phyloP scores from a whole-genome alignment of 2,329 filamentous ascomycete genomes.

The Cladosporium sp. region DNA sequence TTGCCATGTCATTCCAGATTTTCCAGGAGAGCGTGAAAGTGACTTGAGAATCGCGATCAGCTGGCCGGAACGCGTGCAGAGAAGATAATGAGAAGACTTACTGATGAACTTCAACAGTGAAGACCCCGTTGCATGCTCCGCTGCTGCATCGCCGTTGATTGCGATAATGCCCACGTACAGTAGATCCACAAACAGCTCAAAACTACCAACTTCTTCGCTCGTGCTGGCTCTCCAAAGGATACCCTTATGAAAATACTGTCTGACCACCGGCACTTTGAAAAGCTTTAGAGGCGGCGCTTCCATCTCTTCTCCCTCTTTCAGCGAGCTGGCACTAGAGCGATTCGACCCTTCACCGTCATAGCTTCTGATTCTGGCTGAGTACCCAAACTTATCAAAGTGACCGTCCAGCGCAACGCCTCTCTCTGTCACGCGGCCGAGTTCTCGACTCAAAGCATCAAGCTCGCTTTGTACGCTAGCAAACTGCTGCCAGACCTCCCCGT shows the following conservation, averaged over 20 bases:
- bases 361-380: slow-evolving; percentile 48
- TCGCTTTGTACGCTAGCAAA: slow-evolving; percentile 52
- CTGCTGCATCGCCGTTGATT: slow-evolving; percentile 55
- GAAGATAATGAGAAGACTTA: background rate
- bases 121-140: slow-evolving; percentile 49
- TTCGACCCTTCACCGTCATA: slow-evolving; percentile 19
- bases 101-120: slow-evolving; percentile 53
- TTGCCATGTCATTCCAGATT: slow-evolving; percentile 45
- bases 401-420: slow-evolving; percentile 52
- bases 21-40: slow-evolving; percentile 60
- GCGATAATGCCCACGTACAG: slow-evolving; percentile 60
- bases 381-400: slow-evolving; percentile 59
- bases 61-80: background rate
- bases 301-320: slow-evolving; percentile 16
- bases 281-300: slow-evolving; percentile 43
- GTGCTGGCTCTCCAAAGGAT: slow-evolving; percentile 56
- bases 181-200: slow-evolving; percentile 52
- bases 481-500: slow-evolving; percentile 49
- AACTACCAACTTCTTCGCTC: slow-evolving; percentile 55
- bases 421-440: slow-evolving; percentile 50
- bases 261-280: slow-evolving; percentile 53
- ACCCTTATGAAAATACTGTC: slow-evolving; percentile 62
- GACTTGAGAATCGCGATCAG: slow-evolving; percentile 8
- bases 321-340: slow-evolving; percentile 18
- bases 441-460: slow-evolving; percentile 46